Conservation (phyloP, 345 rosid species). For the Erysimum cheiranthoides region DNA sequence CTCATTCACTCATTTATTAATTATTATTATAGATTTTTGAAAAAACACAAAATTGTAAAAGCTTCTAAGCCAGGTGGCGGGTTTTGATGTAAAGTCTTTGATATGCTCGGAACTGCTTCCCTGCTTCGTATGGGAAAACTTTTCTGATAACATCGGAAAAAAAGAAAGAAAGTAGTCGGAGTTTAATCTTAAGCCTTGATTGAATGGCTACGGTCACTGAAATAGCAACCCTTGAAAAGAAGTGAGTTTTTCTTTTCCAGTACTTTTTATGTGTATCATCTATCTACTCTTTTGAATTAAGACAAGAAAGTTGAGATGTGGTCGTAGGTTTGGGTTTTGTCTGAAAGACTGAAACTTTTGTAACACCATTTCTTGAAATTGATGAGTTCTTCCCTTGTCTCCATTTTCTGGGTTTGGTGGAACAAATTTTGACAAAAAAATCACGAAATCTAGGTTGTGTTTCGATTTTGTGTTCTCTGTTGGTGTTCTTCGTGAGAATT, state of each 20-base stretch:
- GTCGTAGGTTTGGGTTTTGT: slow-evolving; percentile 23
- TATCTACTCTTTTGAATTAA: slow-evolving; percentile 3
- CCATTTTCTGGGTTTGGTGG: slow-evolving; percentile 2
- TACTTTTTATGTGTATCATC: background rate
- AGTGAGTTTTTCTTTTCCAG: slow-evolving; percentile 27
- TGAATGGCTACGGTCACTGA: slow-evolving; percentile 39
- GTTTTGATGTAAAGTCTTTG: slow-evolving; percentile 35
- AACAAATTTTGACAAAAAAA: background rate
- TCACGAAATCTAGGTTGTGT: background rate
- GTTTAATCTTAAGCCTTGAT: slow-evolving; percentile 26
- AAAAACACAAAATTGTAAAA: background rate
- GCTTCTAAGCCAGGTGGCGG: slow-evolving; percentile 33
- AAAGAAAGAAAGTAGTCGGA: background rate
- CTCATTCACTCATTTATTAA: background rate
- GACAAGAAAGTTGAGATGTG: slow-evolving; percentile 22
- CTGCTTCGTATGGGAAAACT: background rate
- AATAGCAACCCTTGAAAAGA: slow-evolving; percentile 36
- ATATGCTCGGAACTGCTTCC: slow-evolving; percentile 2
- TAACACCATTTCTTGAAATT: background rate
- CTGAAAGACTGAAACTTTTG: slow-evolving; percentile 19
- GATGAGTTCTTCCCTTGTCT: slow-evolving; percentile 7
- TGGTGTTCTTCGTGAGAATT: slow-evolving; percentile 13
- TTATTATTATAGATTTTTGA: background rate
- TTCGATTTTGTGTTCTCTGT: background rate
- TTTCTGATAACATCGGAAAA: slow-evolving; percentile 28